These are phyloP conservation scores for Theileria luwenshuni DNA, from an alignment of 169 alveolate genomes.

Conservation along the genomic window DNA sequence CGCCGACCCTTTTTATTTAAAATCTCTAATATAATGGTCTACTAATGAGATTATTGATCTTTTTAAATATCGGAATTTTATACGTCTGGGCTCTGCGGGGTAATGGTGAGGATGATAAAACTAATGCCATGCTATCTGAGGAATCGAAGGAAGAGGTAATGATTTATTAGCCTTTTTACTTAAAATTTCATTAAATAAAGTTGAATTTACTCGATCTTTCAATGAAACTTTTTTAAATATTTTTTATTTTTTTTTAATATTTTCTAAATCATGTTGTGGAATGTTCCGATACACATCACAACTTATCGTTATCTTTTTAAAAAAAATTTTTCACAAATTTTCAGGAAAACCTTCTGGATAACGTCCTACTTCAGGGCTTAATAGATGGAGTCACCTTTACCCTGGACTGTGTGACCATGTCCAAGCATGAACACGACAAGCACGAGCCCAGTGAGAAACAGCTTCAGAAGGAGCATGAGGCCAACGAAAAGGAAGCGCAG, in stretches of 20 bases:
- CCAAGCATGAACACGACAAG: slow-evolving; percentile 36
- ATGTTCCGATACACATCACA: too few species aligned
- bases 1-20: not conserved
- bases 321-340: too few species aligned
- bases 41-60: not conserved
- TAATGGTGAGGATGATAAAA: not conserved
- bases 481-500: slow-evolving; percentile 38
- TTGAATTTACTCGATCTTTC: not conserved
- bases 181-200: not conserved
- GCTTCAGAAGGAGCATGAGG: slow-evolving; percentile 34
- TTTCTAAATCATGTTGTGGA: not conserved
- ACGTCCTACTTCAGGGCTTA: slow-evolving; percentile 61
- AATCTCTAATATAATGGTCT: not conserved
- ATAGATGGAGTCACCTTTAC: slow-evolving; percentile 63
- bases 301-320: too few species aligned
- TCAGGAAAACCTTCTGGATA: slow-evolving; percentile 47
- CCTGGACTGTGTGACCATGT: slow-evolving; percentile 58
- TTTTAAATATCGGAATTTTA: slow-evolving; percentile 16
- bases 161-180: not conserved
- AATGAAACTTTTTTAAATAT: not conserved
- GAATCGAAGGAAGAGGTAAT: not conserved
- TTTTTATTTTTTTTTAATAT: not conserved
- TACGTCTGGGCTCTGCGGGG: not conserved
- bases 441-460: slow-evolving; percentile 2
- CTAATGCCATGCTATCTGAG: not conserved